Conservation (phyloP, 257 asterid genomes). For the Salvia rosmarinus region DNA sequence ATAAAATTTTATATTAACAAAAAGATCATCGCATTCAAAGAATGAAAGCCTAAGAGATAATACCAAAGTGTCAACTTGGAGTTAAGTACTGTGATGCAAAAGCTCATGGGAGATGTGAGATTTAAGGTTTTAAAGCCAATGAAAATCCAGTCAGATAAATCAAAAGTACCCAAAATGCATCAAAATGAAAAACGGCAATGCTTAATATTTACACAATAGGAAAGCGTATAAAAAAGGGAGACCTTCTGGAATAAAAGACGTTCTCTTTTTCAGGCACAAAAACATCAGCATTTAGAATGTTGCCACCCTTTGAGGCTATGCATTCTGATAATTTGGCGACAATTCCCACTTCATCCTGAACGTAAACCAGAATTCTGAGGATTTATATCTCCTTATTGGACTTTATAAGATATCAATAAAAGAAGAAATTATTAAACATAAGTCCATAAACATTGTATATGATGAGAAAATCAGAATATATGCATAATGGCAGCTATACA, state of each 20-base stretch:
- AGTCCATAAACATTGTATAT: background rate
- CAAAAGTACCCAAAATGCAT: too few species aligned
- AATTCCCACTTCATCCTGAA: conserved; percentile 89
- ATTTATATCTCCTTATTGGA: conserved; percentile 13
- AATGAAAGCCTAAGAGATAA: too few species aligned
- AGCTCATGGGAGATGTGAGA: too few species aligned
- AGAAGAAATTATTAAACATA: too few species aligned
- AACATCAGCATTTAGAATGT: conserved; percentile 85
- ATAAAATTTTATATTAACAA: too few species aligned
- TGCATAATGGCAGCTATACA: background rate
- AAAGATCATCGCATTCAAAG: too few species aligned
- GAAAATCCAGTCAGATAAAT: too few species aligned
- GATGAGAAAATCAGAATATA: background rate
- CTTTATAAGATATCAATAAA: background rate
- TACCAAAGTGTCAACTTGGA: too few species aligned
- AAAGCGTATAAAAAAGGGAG: conserved; percentile 24
- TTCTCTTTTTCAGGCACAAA: conserved; percentile 85
- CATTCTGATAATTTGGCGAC: conserved; percentile 89
- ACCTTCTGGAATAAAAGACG: conserved; percentile 94
- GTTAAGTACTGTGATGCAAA: too few species aligned
- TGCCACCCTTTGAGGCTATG: conserved; percentile 88
- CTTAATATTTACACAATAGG: background rate
- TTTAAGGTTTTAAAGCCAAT: too few species aligned
- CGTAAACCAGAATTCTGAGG: conserved; percentile 20
- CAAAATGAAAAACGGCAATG: background rate